Evolutionary conservation across 768 basidiomycete genomes (phyloP).

Genomic region (Strobilomyces echinocephalus): DNA sequence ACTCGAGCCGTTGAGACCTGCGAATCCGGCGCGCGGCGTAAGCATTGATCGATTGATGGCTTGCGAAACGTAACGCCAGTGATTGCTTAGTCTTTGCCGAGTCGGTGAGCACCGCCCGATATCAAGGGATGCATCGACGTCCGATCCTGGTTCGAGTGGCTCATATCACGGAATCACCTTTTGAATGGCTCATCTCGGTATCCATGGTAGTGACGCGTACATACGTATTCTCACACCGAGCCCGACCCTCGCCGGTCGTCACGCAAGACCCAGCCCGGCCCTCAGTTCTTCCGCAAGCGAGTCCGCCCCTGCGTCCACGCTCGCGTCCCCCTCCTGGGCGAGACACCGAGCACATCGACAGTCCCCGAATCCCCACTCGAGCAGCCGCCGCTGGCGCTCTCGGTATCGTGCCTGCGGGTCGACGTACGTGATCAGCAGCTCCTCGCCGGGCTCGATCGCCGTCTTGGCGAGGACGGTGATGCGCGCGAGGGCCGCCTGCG

Average conservation of each 20-base stretch:
- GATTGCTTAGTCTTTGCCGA: neutral
- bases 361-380: constrained; percentile 71
- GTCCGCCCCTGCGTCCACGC: constrained; percentile 22
- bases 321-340: constrained; percentile 44
- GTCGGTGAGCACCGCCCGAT: neutral
- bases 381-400: constrained; percentile 48
- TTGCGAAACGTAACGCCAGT: neutral
- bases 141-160: neutral
- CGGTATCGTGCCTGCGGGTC: constrained; percentile 44
- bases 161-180: neutral
- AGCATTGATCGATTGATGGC: too few relatives aligned
- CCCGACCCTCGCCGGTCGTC: constrained; percentile 14
- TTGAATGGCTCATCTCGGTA: neutral
- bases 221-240: neutral
- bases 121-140: neutral
- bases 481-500: constrained; percentile 61
- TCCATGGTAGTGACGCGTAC: neutral
- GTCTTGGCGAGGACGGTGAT: constrained; percentile 70
- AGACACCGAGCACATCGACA: constrained; percentile 69
- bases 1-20: too few relatives aligned
- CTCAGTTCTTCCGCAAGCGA: constrained; percentile 59
- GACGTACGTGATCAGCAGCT: constrained; percentile 76
- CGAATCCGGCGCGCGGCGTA: too few relatives aligned
- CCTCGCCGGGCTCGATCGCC: constrained; percentile 64
- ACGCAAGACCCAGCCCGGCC: constrained; percentile 55